Evolutionary conservation across 495 filamentous ascomycete species (phyloP).

Genomic region (Penicillium atrosanguineum): DNA sequence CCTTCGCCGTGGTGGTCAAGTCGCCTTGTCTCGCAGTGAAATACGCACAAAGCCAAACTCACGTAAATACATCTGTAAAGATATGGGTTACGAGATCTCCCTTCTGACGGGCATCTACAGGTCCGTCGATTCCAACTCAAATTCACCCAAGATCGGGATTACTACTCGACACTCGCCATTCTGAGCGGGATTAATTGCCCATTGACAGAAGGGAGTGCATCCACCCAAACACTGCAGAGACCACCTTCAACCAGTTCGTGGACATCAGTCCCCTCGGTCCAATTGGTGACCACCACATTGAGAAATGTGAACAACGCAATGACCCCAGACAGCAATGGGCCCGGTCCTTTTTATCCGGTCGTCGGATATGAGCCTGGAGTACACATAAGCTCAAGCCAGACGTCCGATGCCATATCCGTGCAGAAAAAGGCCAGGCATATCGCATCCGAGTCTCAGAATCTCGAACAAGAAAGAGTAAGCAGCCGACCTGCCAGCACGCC

Average conservation of each 20-base stretch:
- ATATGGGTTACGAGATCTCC: not conserved
- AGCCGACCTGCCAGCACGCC: constrained; percentile 20
- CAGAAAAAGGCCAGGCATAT: not conserved
- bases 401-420: not conserved
- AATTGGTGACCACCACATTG: constrained; percentile 6
- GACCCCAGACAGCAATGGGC: constrained; percentile 13
- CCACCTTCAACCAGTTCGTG: constrained; percentile 31
- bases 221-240: constrained; percentile 16
- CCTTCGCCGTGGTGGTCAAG: constrained; percentile 43
- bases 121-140: constrained; percentile 45
- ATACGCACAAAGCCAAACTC: constrained; percentile 24
- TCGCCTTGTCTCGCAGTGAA: constrained; percentile 43
- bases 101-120: constrained; percentile 13
- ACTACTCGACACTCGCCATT: constrained; percentile 34
- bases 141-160: constrained; percentile 37
- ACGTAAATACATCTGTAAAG: constrained; percentile 7
- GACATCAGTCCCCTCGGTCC: constrained; percentile 13
- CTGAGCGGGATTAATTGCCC: constrained; percentile 41
- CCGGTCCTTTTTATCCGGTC: constrained; percentile 4
- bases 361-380: constrained; percentile 3
- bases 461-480: not conserved
- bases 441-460: not conserved
- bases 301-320: not conserved
- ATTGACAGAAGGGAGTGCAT: constrained; percentile 34
- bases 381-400: constrained; percentile 10